A percentile compares a stretch with the other conserved stretches of the same genome.
These are phyloP conservation scores for Endocalyx cinctus DNA, from an alignment of 2,329 filamentous ascomycete genomes.

Conservation along the genomic window DNA sequence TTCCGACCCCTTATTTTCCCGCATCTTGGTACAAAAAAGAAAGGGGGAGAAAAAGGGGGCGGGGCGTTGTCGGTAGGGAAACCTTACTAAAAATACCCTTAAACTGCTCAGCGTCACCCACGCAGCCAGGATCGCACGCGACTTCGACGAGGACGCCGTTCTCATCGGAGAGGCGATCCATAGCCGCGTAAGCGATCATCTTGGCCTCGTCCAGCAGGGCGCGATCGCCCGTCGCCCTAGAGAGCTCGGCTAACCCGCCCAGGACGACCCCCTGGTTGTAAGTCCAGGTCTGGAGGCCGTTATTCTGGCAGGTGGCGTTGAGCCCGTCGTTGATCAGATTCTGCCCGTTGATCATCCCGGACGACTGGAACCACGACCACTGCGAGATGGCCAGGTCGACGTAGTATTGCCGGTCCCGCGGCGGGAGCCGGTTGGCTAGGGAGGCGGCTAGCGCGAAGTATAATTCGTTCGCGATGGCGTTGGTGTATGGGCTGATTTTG, in stretches of 20 bases:
- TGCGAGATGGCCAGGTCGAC: too few species aligned
- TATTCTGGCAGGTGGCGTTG: conserved; percentile 35
- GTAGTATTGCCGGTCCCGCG: too few species aligned
- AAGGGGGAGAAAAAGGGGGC: too few species aligned
- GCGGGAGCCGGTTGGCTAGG: conserved; percentile 38
- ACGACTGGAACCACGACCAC: too few species aligned
- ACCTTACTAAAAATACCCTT: conserved; percentile 5
- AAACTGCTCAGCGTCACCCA: conserved; percentile 1
- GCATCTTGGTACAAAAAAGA: too few species aligned
- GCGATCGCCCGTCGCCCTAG: conserved; percentile 30
- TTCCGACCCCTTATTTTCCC: too few species aligned
- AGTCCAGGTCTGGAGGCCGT: conserved; percentile 35
- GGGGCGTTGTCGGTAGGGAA: too few species aligned
- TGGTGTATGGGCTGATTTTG: conserved; percentile 41
- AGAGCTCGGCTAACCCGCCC: conserved; percentile 42
- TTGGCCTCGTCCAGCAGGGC: conserved; percentile 29
- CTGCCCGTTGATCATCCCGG: conserved; percentile 41
- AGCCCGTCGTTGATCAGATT: conserved; percentile 45
- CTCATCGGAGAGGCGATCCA: conserved; percentile 33
- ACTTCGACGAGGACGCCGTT: too few species aligned
- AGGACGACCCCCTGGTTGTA: conserved; percentile 51
- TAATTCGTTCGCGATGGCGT: conserved; percentile 49
- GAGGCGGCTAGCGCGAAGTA: conserved; percentile 42
- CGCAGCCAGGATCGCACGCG: conserved; percentile 1
- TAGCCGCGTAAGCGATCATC: conserved; percentile 45